These are phyloP conservation scores for Fusarium austroafricanum DNA, from an alignment of 2,329 filamentous ascomycete species.

Conservation along the genomic window DNA sequence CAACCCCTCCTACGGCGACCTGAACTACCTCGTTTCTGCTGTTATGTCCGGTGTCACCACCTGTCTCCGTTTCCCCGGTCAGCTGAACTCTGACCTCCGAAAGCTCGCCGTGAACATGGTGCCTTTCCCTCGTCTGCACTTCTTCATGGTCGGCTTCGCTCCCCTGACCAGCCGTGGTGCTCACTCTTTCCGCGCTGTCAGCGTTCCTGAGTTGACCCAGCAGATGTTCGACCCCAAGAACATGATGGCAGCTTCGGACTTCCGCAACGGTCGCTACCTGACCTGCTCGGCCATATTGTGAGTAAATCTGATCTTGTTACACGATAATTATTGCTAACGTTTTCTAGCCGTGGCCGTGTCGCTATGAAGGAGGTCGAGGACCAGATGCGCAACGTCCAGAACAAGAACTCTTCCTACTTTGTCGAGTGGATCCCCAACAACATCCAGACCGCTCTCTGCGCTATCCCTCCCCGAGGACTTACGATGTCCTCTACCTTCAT, in stretches of 20 bases:
- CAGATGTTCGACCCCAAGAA: conserved; percentile 99
- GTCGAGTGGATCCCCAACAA: conserved; percentile 99
- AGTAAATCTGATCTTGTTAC: conserved; percentile 50
- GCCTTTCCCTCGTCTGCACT: conserved; percentile 99
- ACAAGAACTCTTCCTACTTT: conserved; percentile 99
- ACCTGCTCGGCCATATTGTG: conserved; percentile 99
- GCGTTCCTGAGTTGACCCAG: conserved; percentile 97
- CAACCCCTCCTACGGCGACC: conserved; percentile 97
- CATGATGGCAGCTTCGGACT: conserved; percentile 99
- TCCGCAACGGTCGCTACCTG: conserved; percentile 99
- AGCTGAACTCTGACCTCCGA: conserved; percentile 99
- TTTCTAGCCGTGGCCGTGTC: conserved; percentile 88
- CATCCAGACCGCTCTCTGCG: conserved; percentile 99
- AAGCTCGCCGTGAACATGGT: conserved; percentile 99
- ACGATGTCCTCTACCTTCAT: conserved; percentile 99
- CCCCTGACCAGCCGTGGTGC: conserved; percentile 89
- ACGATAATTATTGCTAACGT: conserved; percentile 20
- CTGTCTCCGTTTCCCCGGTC: conserved; percentile 98
- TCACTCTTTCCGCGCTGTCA: conserved; percentile 96
- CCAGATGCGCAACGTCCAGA: conserved; percentile 99
- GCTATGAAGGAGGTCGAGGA: conserved; percentile 99
- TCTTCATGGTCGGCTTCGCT: conserved; percentile 99
- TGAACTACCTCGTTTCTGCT: conserved; percentile 99
- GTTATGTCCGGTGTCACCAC: conserved; percentile 99
- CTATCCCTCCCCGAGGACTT: conserved; percentile 95